Percentiles rank a stretch among this genome's conserved stretches.
Conservation (phyloP, 176 grass and related monocot species). For the Avena atlantica region DNA sequence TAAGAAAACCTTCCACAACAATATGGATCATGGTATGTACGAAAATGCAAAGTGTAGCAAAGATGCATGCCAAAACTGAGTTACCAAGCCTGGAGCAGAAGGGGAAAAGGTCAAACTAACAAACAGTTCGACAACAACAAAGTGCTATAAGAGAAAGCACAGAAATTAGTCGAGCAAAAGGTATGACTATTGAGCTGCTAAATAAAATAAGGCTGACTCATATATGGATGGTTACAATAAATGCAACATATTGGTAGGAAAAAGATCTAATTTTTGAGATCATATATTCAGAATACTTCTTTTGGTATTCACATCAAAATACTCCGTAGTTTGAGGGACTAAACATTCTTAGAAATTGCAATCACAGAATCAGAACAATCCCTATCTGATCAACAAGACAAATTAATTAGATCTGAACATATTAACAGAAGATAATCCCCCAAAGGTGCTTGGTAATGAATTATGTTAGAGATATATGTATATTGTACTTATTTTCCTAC, state of each 20-base stretch:
- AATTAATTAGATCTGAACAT: background rate
- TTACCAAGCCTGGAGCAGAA: background rate
- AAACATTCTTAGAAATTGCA: background rate
- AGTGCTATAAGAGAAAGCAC: background rate
- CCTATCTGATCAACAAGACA: background rate
- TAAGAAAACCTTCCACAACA: background rate
- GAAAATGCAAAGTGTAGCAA: background rate
- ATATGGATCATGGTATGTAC: slow-evolving; percentile 17
- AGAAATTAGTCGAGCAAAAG: background rate
- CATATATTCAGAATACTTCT: background rate
- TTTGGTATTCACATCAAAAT: slow-evolving; percentile 5
- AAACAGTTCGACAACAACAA: background rate
- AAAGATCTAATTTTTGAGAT: background rate
- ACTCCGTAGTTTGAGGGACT: background rate
- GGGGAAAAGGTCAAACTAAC: background rate
- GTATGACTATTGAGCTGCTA: background rate
- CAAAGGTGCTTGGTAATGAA: background rate
- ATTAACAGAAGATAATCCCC: background rate
- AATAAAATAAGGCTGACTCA: background rate
- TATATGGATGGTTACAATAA: background rate
- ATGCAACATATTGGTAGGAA: background rate
- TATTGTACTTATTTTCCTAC: background rate
- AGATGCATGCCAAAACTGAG: background rate
- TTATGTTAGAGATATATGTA: background rate
- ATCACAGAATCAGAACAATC: background rate